Conservation (phyloP, 148 eudicot species). For the Spergularia marina region DNA sequence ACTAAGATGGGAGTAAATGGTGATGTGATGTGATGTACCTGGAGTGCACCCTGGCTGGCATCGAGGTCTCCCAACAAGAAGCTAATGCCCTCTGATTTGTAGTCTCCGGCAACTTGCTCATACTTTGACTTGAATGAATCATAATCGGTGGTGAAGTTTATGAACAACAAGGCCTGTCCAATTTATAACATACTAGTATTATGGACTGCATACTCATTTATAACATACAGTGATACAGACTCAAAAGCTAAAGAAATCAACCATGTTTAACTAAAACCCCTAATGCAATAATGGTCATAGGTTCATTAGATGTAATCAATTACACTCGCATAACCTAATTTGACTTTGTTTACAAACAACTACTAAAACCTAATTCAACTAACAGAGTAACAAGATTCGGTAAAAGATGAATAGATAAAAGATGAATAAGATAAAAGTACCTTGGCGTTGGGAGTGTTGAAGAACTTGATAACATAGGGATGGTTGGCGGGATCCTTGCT, state of each 20-base stretch:
- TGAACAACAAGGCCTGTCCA: conserved; percentile 78
- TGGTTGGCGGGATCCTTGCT: conserved; percentile 72
- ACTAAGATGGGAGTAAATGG: too few species aligned
- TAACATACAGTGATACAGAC: too few species aligned
- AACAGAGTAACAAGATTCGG: too few species aligned
- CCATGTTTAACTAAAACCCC: too few species aligned
- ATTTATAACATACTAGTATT: neutral
- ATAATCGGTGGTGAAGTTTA: conserved; percentile 63
- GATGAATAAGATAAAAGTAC: conserved; percentile 33
- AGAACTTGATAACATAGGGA: conserved; percentile 66
- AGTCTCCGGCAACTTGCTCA: conserved; percentile 66
- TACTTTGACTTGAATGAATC: conserved; percentile 67
- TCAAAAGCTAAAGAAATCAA: too few species aligned
- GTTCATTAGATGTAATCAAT: too few species aligned
- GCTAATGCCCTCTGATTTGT: conserved; percentile 71
- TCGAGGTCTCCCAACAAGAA: conserved; percentile 82
- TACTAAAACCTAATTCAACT: too few species aligned
- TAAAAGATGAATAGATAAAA: neutral
- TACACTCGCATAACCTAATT: too few species aligned
- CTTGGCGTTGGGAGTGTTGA: conserved; percentile 66
- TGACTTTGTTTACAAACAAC: too few species aligned
- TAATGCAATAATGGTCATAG: too few species aligned
- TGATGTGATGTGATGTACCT: conserved; percentile 37
- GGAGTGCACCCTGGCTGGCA: conserved; percentile 84
- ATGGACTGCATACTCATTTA: neutral